These are phyloP conservation scores for Aphanomyces cochlioides DNA, from an alignment of 352 stramenopile genomes.

Conservation along the genomic window DNA sequence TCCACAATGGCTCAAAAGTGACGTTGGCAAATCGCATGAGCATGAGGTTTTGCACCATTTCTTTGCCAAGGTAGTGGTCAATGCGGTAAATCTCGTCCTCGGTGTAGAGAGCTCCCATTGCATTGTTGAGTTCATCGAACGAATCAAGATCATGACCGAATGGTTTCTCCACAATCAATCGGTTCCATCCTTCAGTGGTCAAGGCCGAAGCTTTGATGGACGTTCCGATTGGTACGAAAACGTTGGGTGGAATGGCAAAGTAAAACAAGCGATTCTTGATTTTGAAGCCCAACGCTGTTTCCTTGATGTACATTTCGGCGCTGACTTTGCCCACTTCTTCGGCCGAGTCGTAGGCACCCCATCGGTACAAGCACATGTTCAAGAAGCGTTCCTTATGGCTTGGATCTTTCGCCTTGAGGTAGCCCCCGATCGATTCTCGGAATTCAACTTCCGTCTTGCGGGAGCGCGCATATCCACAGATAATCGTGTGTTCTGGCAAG, in stretches of 20 bases:
- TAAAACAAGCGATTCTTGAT: slow-evolving; percentile 91
- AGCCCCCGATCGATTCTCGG: slow-evolving; percentile 64
- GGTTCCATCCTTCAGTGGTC: slow-evolving; percentile 89
- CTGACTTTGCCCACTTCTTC: slow-evolving; percentile 70
- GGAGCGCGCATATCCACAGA: slow-evolving; percentile 83
- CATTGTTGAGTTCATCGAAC: slow-evolving; percentile 87
- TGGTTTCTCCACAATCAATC: slow-evolving; percentile 98
- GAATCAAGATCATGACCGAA: slow-evolving; percentile 95
- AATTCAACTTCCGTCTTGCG: slow-evolving; percentile 82
- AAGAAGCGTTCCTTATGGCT: slow-evolving; percentile 69
- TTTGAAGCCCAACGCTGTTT: slow-evolving; percentile 50
- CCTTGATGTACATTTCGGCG: slow-evolving; percentile 63
- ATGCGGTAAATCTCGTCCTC: slow-evolving; percentile 95
- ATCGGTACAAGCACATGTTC: slow-evolving; percentile 63
- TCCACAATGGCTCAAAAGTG: slow-evolving; percentile 97
- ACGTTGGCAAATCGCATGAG: slow-evolving; percentile 96
- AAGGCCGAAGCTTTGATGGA: slow-evolving; percentile 91
- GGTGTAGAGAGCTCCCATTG: slow-evolving; percentile 77
- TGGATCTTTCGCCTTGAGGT: slow-evolving; percentile 51
- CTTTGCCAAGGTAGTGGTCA: slow-evolving; percentile 96
- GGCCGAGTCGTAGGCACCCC: slow-evolving; percentile 79
- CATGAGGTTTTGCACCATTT: slow-evolving; percentile 98
- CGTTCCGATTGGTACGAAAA: slow-evolving; percentile 91
- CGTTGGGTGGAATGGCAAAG: slow-evolving; percentile 95
- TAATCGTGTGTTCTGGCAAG: slow-evolving; percentile 75